A percentile compares a stretch with the other conserved stretches of the same genome.
Evolutionary conservation across 1,284 basidiomycete species (phyloP).

Genomic region (Ustilago nuda): DNA sequence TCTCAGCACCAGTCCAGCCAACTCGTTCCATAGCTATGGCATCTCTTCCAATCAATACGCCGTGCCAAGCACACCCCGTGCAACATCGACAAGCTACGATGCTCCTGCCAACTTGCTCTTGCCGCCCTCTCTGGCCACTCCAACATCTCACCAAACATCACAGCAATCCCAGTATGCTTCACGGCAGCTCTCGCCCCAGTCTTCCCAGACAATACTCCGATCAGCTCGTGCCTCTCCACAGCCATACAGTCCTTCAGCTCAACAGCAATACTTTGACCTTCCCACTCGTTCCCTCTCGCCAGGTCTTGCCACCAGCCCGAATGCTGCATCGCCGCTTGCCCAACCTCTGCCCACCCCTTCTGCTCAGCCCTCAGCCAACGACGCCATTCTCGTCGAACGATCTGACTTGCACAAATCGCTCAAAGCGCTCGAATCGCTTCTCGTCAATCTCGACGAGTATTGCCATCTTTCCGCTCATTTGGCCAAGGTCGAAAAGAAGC

Average conservation of each 20-base stretch:
- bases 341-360: slow-evolving; percentile 9
- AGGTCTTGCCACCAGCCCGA: slow-evolving; percentile 3
- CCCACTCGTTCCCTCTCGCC: slow-evolving; percentile 21
- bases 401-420: slow-evolving; percentile 65
- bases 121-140: slow-evolving; percentile 20
- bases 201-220: slow-evolving; percentile 25
- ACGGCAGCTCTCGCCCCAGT: slow-evolving; percentile 30
- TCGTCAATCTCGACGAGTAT: slow-evolving; percentile 67
- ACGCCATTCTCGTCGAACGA: slow-evolving; percentile 50
- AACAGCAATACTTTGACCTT: slow-evolving; percentile 49
- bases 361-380: slow-evolving; percentile 12
- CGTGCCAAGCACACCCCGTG: slow-evolving; percentile 6
- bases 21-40: slow-evolving; percentile 13
- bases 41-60: slow-evolving; percentile 5
- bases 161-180: slow-evolving; percentile 18
- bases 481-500: slow-evolving; percentile 65
- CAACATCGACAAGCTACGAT: slow-evolving; percentile 12
- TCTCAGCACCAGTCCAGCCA: slow-evolving; percentile 32
- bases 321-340: slow-evolving; percentile 20
- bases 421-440: slow-evolving; percentile 61
- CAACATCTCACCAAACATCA: slow-evolving; percentile 6
- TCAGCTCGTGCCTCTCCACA: slow-evolving; percentile 28
- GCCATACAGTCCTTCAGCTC: slow-evolving; percentile 27
- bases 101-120: slow-evolving; percentile 13
- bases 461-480: slow-evolving; percentile 57